These are phyloP conservation scores for Alnus glutinosa DNA, from an alignment of 306 rosid species.

Conservation along the genomic window DNA sequence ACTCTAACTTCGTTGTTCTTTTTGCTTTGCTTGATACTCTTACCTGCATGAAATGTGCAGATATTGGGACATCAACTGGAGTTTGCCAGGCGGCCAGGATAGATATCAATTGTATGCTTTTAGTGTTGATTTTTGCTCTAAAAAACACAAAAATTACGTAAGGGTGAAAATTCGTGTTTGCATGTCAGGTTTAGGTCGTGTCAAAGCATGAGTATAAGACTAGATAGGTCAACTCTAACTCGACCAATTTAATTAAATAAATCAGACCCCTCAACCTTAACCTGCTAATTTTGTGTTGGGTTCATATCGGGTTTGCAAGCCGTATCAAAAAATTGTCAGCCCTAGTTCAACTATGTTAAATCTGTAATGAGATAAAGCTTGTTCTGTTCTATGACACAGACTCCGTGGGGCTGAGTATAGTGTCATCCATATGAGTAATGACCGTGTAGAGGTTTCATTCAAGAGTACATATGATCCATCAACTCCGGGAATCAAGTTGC, in stretches of 20 bases:
- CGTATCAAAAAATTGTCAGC: no score
- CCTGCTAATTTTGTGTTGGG: no score
- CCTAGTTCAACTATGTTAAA: no score
- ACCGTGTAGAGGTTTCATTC: constrained; percentile 39
- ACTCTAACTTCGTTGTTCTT: neutral
- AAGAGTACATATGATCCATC: constrained; percentile 26
- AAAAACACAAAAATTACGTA: neutral
- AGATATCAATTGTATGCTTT: constrained; percentile 35
- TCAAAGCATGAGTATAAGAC: no score
- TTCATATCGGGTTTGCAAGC: no score
- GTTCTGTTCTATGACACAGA: no score
- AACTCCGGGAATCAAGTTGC: constrained; percentile 23
- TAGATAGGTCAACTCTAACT: no score
- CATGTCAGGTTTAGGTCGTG: no score
- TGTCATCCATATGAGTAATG: constrained; percentile 32
- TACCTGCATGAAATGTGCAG: constrained; percentile 20
- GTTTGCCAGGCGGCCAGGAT: constrained; percentile 44
- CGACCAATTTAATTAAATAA: no score
- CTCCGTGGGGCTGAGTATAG: constrained; percentile 39
- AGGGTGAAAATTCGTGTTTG: no score
- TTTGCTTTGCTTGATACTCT: neutral
- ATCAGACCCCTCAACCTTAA: no score
- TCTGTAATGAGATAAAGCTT: neutral
- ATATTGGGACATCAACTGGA: constrained; percentile 56
- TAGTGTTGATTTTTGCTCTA: neutral